Conservation (phyloP, 202 grass and related monocot genomes). For the Musa balbisiana region DNA sequence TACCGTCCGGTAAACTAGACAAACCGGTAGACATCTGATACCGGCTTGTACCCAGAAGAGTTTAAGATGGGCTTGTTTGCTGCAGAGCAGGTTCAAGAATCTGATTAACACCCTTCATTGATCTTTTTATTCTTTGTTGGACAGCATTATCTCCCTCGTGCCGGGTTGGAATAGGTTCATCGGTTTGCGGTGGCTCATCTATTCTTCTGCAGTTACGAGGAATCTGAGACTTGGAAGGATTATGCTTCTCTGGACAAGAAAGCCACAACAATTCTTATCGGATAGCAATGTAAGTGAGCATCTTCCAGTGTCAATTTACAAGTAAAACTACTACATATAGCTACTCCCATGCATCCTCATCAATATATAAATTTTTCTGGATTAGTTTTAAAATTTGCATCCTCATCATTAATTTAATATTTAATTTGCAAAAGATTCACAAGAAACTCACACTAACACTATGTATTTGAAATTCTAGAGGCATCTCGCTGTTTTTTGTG, state of each 20-base stretch:
- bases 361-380: no score
- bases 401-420: no score
- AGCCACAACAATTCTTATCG: not conserved
- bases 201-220: constrained; percentile 29
- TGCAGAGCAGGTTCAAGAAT: constrained; percentile 28
- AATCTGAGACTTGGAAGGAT: constrained; percentile 16
- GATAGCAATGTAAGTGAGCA: no score
- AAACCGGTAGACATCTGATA: not conserved
- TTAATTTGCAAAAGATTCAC: no score
- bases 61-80: not conserved
- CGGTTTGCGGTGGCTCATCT: constrained; percentile 12
- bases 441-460: no score
- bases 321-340: no score
- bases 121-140: constrained; percentile 53
- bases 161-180: constrained; percentile 28
- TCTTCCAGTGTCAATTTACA: no score
- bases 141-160: constrained; percentile 40
- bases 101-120: constrained; percentile 38
- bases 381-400: no score
- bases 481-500: no score
- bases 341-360: no score
- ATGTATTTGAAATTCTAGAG: no score
- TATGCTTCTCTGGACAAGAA: constrained; percentile 60
- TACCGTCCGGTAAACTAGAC: not conserved
- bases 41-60: not conserved